phyloP scores from a whole-genome alignment of 108 stramenopile species.

The Skeletonema menzelii region DNA sequence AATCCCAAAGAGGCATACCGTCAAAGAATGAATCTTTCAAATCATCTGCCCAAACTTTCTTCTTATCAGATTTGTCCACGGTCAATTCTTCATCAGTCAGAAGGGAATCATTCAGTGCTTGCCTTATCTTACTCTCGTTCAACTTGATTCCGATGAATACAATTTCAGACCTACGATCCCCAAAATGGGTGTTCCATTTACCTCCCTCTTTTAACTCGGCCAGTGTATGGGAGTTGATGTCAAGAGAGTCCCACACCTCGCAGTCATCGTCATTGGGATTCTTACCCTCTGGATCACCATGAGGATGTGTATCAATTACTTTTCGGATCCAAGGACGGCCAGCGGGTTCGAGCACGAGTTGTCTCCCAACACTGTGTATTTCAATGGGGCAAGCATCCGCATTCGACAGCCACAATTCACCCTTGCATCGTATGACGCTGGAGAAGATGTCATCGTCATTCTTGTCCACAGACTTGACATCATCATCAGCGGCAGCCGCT shows the following conservation, averaged over 20 bases:
- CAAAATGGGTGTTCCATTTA: constrained; percentile 31
- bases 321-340: constrained; percentile 17
- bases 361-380: constrained; percentile 21
- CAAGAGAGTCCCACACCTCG: constrained; percentile 13
- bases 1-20: constrained; percentile 13
- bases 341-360: constrained; percentile 16
- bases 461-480: not conserved
- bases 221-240: constrained; percentile 1
- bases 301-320: constrained; percentile 4
- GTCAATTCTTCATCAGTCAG: constrained; percentile 33
- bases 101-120: constrained; percentile 54
- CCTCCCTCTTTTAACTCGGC: constrained; percentile 7
- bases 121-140: constrained; percentile 27
- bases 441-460: constrained; percentile 6
- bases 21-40: constrained; percentile 10
- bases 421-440: constrained; percentile 28
- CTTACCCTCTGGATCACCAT: constrained; percentile 8
- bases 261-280: constrained; percentile 17
- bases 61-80: constrained; percentile 3
- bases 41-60: constrained; percentile 18
- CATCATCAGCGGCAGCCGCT: not conserved
- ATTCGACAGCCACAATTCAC: constrained; percentile 33
- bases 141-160: constrained; percentile 66
- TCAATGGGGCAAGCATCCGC: constrained; percentile 21
- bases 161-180: constrained; percentile 69